Conservation (phyloP, 2,329 filamentous ascomycete species). For the Leptographium lundbergii region DNA sequence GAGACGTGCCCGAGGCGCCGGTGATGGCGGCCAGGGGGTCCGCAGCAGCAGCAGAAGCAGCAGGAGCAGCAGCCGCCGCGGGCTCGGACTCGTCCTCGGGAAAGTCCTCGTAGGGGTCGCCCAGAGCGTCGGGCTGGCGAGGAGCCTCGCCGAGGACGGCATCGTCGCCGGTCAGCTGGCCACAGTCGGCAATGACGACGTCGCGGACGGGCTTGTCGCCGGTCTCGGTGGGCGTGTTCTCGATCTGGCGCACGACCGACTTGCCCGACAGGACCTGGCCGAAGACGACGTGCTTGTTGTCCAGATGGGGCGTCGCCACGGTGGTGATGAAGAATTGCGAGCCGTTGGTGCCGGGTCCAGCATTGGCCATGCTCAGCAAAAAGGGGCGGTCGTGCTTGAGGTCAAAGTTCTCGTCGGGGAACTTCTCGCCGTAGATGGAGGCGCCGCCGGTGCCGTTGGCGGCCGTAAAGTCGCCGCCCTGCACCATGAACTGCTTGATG, state of each 20-base stretch:
- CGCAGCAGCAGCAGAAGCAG: background rate
- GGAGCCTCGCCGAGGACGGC: conserved; percentile 49
- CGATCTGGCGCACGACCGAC: conserved; percentile 77
- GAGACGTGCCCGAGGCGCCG: conserved; percentile 26
- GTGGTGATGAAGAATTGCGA: conserved; percentile 98
- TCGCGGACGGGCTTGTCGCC: conserved; percentile 69
- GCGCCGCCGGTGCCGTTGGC: conserved; percentile 93
- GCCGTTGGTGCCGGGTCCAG: conserved; percentile 87
- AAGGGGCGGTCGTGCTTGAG: conserved; percentile 88
- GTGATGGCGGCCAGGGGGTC: conserved; percentile 6
- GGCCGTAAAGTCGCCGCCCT: conserved; percentile 92
- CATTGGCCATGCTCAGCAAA: conserved; percentile 94
- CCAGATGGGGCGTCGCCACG: conserved; percentile 84
- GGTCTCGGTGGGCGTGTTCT: conserved; percentile 63
- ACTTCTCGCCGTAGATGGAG: conserved; percentile 95
- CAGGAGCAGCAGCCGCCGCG: conserved; percentile 21
- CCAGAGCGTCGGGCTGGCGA: conserved; percentile 64
- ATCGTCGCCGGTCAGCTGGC: conserved; percentile 64
- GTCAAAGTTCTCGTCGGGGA: conserved; percentile 92
- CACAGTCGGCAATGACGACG: conserved; percentile 69
- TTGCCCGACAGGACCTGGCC: conserved; percentile 90
- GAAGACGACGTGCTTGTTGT: conserved; percentile 92
- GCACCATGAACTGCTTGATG: conserved; percentile 98
- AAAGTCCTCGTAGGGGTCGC: conserved; percentile 91
- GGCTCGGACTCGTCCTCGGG: conserved; percentile 60